A percentile compares a stretch with the other conserved stretches of the same genome.
phyloP scores from a whole-genome alignment of 176 grass and related monocot genomes.

The Oryza meridionalis region DNA sequence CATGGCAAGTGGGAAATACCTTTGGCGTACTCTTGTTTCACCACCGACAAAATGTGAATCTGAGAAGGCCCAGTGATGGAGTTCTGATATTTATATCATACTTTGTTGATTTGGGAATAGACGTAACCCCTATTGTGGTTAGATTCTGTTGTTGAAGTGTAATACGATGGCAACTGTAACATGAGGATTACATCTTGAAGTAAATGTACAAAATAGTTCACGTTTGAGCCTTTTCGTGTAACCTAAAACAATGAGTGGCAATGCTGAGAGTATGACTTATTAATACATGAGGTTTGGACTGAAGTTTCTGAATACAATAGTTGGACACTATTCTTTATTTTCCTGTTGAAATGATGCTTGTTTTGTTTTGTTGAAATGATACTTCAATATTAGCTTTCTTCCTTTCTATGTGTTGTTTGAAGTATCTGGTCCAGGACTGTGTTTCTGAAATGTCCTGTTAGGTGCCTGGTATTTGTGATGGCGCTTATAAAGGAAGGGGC shows the following conservation, averaged over 20 bases:
- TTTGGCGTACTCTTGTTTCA: constrained; percentile 79
- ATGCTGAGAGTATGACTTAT: neutral
- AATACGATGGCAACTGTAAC: constrained; percentile 13
- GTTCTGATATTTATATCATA: constrained; percentile 10
- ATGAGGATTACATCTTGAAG: neutral
- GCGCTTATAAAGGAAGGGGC: too few species aligned
- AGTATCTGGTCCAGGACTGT: neutral
- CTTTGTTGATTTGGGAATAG: neutral
- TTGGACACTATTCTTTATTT: neutral
- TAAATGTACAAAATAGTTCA: constrained; percentile 29
- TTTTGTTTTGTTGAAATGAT: neutral
- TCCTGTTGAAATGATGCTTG: neutral
- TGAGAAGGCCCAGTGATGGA: constrained; percentile 50
- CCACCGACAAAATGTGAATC: constrained; percentile 42
- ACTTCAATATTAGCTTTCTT: neutral
- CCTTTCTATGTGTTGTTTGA: neutral
- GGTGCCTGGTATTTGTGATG: neutral
- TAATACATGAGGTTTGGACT: neutral
- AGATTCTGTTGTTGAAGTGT: constrained; percentile 17
- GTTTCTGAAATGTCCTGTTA: neutral
- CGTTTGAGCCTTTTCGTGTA: constrained; percentile 17
- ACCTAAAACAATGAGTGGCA: neutral
- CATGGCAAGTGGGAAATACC: constrained; percentile 87
- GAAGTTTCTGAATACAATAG: neutral
- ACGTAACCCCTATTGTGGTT: neutral